Conservation (phyloP, 2,329 filamentous ascomycete genomes). For the Xylaria sp. region DNA sequence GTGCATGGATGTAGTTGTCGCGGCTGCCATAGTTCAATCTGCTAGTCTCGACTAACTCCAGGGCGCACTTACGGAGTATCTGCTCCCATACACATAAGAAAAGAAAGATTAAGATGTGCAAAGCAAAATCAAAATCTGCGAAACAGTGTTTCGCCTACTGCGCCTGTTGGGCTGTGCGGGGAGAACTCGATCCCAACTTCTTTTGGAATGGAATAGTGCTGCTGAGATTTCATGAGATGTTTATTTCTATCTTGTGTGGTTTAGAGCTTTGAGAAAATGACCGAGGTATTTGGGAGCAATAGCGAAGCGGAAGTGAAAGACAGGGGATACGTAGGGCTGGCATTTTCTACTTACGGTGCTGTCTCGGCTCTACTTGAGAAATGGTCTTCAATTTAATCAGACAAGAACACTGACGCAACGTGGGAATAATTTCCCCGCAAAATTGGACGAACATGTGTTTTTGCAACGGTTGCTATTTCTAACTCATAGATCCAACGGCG, state of each 20-base stretch:
- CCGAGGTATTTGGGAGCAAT: not conserved
- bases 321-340: too few relatives aligned
- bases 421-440: not conserved
- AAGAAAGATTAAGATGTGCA: not conserved
- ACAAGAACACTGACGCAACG: not conserved
- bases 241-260: not conserved
- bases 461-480: not conserved
- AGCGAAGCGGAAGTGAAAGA: not conserved
- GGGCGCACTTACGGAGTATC: too few relatives aligned
- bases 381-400: not conserved
- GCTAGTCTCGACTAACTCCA: not conserved
- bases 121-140: not conserved
- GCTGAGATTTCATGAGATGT: not conserved
- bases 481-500: not conserved
- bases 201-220: constrained; percentile 1
- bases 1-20: not conserved
- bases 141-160: not conserved
- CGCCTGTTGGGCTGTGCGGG: not conserved
- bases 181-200: not conserved
- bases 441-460: not conserved
- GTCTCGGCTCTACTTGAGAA: not conserved
- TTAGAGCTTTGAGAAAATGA: too few relatives aligned
- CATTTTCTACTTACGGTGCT: not conserved
- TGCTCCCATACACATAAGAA: too few relatives aligned
- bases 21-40: not conserved